Base-by-base conservation (phyloP, 192 early-diverging fungal species). In the Coemansia sp. region DNA sequence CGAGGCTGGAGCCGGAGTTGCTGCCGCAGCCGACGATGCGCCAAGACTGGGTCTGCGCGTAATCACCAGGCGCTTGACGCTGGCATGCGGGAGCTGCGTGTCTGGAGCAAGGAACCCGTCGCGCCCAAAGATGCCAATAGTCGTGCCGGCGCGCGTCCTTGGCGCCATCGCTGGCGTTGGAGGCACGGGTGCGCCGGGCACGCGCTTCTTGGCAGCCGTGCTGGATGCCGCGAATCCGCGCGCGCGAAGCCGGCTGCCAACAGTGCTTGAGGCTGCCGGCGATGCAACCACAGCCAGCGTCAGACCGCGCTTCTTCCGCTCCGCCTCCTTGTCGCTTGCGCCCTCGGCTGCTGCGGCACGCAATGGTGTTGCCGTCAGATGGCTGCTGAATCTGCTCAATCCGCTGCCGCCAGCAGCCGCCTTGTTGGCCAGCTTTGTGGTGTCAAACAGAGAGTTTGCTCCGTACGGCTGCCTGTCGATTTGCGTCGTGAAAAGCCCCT, bases 391-490 rank as follows among this genome's bases (percentile, higher is more conserved):
- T 32, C 32, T 32, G 32, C 32, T 32, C 32, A 32, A 32, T 32
- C 32, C 32, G 51, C 61, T 49, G 18, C 61, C 39, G 11, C 55
- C 39, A 37, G 58, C 63, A 11, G 65, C 61, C 19, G 65, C 42
- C 46, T 59, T 67, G 57, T 41, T 65, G 2, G 62, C 74, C 21
- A 84, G 73, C 54, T 65, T 69, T 6, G 65, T 56, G 32, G 74
- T 76, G 68, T 88, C 82, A 68, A 98, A 94, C 39, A 98, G 80
- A 41, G 93, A 89, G 57, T 89, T 94, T 48, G 81, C 79, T 32
- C 96, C 96, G 73, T 97, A 98, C 9, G 95, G 94, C 68, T 92
- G 90, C 59, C 85, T 81, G 62, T 95, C 93, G 60, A 98, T 89
- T 21, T 86, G 84, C 5, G 95, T 94, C 11, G 87, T 79, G 22